Evolutionary conservation across 2,329 filamentous ascomycete species (phyloP).

Genomic region (Talaromyces islandicus): DNA sequence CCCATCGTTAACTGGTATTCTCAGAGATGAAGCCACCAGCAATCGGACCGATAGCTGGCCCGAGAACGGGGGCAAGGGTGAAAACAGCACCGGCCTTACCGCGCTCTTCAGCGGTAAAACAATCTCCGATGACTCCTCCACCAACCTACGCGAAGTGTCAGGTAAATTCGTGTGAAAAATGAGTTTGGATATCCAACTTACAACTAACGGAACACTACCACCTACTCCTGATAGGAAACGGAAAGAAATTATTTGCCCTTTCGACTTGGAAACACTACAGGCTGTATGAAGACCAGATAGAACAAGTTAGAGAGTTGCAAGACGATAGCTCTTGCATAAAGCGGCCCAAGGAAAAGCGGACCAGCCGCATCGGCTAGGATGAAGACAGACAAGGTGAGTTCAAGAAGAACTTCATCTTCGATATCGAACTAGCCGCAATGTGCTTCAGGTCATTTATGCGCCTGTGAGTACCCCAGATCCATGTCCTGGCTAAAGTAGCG

Average conservation of each 20-base stretch:
- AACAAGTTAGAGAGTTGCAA: not conserved
- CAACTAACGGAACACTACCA: slow-evolving; percentile 50
- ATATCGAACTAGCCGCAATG: not conserved
- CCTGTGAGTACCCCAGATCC: too few species aligned
- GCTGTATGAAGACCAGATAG: not conserved
- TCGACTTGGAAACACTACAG: slow-evolving; percentile 35
- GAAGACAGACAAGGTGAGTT: slow-evolving; percentile 1
- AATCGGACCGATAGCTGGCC: slow-evolving; percentile 57
- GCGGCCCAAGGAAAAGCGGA: not conserved
- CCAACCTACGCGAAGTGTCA: slow-evolving; percentile 30
- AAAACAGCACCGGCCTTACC: slow-evolving; percentile 43
- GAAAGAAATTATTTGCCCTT: slow-evolving; percentile 50
- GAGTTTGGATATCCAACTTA: slow-evolving; percentile 20
- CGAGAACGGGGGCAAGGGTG: slow-evolving; percentile 53
- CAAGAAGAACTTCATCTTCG: not conserved
- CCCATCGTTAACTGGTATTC: slow-evolving; percentile 64
- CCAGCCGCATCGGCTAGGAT: not conserved
- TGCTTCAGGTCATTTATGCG: not conserved
- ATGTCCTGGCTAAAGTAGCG: too few species aligned
- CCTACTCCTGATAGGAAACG: slow-evolving; percentile 55
- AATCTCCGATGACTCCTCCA: slow-evolving; percentile 49
- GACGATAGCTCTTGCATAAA: not conserved
- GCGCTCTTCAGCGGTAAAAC: slow-evolving; percentile 55
- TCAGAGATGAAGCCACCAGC: slow-evolving; percentile 58
- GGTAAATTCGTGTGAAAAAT: not conserved